Base-by-base conservation (phyloP, 2,329 filamentous ascomycete species). In the Chaetomium sp. region DNA sequence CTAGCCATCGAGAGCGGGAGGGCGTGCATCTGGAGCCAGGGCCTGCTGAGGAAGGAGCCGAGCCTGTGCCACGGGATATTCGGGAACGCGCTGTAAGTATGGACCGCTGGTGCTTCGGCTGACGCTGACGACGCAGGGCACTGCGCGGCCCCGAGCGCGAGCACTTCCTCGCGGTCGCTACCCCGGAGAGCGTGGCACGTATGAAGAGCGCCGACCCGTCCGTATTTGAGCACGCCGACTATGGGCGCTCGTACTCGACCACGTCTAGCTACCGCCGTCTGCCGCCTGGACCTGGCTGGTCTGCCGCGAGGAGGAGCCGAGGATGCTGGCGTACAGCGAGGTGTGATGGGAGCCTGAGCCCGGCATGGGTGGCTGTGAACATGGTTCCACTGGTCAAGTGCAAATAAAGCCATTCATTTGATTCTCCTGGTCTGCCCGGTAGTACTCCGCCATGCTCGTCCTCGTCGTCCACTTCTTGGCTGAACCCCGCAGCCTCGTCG, bases 21-120 rank as follows among this genome's bases (percentile, higher is more conserved):
- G 49, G 78, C 80, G 50, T 82, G 81, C 61, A 80, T 85, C 35
- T 80, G 80, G 77, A 79, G 81, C 65, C 77, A 82, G 57, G 85
- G 85, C 0, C 72, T 87, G 6, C 72, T 87, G 68, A 85, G 80
- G n/a, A 87, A 87, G 69, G 83, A 86, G 71, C 84, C 85, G 0
- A 85, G 83, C 70, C 70, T 88, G 42, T 87, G 85, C 71, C 85
- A 87, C 68, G 81, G 85, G 0, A 85, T 87, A 25, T 79, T 81
- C 2, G 85, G 85, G 23, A 87, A 87, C 71, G 84, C 84, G 8
- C 74, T 87, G 65, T 82, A 78, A 16, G 51, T 56, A 63, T n/a
- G n/a, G n/a, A n/a, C n/a, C n/a, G n/a, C n/a, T n/a, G n/a, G n/a
- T n/a, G n/a, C n/a, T n/a, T n/a, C n/a, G n/a, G n/a, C n/a, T n/a